Percentiles rank a stretch among this genome's conserved stretches.
Evolutionary conservation across 1,139 yeast genomes (phyloP).

Genomic region (Debaryomyces fabryi): DNA sequence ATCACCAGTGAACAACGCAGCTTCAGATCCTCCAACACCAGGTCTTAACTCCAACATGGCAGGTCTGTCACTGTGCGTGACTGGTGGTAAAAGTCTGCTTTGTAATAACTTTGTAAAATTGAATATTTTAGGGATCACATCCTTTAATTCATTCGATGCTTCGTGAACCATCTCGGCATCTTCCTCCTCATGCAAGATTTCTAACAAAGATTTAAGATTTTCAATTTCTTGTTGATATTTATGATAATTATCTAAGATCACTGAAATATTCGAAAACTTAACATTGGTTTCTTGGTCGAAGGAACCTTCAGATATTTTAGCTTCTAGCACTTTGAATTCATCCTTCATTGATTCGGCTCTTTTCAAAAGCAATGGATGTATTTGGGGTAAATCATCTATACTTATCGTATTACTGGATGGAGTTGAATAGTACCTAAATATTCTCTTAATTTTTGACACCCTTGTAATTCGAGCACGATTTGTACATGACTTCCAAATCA

Average conservation of each 20-base stretch:
- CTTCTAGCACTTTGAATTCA: constrained; percentile 55
- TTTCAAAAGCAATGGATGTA: constrained; percentile 65
- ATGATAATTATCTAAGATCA: constrained; percentile 54
- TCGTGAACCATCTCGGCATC: constrained; percentile 36
- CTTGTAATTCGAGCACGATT: neutral
- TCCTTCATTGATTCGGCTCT: constrained; percentile 57
- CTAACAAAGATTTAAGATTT: constrained; percentile 39
- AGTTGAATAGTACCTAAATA: neutral
- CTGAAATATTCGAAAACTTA: constrained; percentile 55
- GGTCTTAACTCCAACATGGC: constrained; percentile 87
- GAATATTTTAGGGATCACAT: constrained; percentile 37
- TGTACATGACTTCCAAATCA: neutral
- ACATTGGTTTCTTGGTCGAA: constrained; percentile 62
- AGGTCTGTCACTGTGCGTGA: constrained; percentile 74
- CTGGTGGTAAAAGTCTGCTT: constrained; percentile 68
- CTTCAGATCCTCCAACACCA: constrained; percentile 96
- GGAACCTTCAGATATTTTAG: constrained; percentile 45
- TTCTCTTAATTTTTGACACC: neutral
- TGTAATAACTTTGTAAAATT: constrained; percentile 50
- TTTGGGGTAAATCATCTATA: constrained; percentile 21
- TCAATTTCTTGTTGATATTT: constrained; percentile 46
- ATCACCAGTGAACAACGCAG: constrained; percentile 82
- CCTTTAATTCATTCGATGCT: constrained; percentile 28
- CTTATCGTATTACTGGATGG: neutral
- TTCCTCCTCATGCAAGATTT: constrained; percentile 28